Conservation (phyloP, 768 basidiomycete genomes). For the Naganishia kalamii region DNA sequence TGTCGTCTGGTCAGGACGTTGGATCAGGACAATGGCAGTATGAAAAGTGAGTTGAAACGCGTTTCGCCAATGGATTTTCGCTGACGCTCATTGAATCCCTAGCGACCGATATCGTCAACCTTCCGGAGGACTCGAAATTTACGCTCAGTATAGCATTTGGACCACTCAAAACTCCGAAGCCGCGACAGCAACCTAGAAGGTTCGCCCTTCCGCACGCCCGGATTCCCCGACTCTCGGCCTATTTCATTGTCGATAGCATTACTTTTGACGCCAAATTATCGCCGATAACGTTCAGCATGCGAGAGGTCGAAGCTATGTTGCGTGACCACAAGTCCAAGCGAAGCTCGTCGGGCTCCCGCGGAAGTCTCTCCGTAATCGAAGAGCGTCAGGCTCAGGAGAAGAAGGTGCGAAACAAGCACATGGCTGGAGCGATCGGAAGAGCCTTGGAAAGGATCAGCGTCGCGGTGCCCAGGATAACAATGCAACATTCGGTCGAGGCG, state of each 20-base stretch:
- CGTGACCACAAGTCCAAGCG: not conserved
- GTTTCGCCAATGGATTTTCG: not conserved
- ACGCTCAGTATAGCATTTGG: not conserved
- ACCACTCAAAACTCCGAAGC: not conserved
- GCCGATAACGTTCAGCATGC: not conserved
- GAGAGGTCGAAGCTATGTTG: not conserved
- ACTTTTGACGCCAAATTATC: not conserved
- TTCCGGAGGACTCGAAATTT: not conserved
- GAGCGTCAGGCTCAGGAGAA: not conserved
- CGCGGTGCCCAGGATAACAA: not conserved
- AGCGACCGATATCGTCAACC: not conserved
- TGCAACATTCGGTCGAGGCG: not conserved
- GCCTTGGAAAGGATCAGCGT: not conserved
- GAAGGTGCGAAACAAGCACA: not conserved
- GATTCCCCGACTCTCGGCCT: not conserved
- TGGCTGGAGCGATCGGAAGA: not conserved
- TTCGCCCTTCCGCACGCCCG: not conserved
- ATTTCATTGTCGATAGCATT: not conserved
- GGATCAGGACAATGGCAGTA: not conserved
- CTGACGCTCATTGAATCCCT: not conserved
- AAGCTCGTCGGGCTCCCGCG: too few species aligned
- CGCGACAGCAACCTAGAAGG: not conserved
- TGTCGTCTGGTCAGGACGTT: not conserved
- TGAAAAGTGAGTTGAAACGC: not conserved
- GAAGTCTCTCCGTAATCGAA: not conserved